Conservation (phyloP, 371 early-diverging fungal species). For the Rhizomucor pusillus region DNA sequence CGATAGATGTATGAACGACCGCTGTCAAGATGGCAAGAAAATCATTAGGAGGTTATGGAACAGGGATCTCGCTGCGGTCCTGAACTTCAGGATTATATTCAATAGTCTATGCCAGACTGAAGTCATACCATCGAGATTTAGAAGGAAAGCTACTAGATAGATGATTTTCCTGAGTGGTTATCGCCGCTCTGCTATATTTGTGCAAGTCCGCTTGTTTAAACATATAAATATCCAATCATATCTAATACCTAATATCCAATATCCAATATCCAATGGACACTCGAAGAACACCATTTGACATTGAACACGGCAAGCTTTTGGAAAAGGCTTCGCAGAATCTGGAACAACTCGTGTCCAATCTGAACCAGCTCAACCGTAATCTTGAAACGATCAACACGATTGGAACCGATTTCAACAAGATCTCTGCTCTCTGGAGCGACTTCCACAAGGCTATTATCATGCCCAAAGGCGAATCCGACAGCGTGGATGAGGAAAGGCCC, state of each 20-base stretch:
- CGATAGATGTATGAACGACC: too few species aligned
- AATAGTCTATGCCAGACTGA: too few species aligned
- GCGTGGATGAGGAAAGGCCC: background rate
- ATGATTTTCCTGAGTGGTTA: too few species aligned
- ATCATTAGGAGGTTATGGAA: too few species aligned
- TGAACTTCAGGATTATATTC: too few species aligned
- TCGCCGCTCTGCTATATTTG: too few species aligned
- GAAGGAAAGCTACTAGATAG: too few species aligned
- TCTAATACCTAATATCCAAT: background rate
- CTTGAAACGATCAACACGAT: slow-evolving; percentile 54
- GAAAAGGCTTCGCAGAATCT: slow-evolving; percentile 35
- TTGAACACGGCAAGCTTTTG: slow-evolving; percentile 19
- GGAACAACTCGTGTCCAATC: slow-evolving; percentile 45
- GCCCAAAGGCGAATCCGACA: background rate
- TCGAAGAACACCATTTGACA: slow-evolving; percentile 21
- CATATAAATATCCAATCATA: too few species aligned
- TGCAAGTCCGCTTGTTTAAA: too few species aligned
- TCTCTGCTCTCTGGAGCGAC: slow-evolving; percentile 47
- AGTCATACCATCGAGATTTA: too few species aligned
- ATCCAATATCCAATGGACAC: background rate
- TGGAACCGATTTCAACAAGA: slow-evolving; percentile 50
- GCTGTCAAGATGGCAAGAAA: too few species aligned
- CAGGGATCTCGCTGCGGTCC: too few species aligned
- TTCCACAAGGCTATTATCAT: slow-evolving; percentile 12
- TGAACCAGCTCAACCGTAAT: slow-evolving; percentile 49